phyloP scores from a whole-genome alignment of 352 stramenopile species.

The Aphanomyces cochlioides region DNA sequence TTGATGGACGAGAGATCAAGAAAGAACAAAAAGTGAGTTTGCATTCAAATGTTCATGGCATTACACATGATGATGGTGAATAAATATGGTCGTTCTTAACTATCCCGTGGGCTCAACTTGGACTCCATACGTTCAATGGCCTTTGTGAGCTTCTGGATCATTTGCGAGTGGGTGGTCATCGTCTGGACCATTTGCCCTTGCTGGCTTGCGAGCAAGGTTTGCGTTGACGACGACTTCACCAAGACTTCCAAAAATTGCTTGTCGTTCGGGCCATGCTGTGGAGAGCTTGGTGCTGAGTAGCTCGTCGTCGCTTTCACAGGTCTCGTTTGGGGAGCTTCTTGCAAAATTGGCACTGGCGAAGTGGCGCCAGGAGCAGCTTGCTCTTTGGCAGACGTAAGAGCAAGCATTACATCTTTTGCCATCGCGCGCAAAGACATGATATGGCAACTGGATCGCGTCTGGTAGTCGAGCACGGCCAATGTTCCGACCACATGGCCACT shows the following conservation, averaged over 20 bases:
- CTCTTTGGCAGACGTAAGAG: background rate
- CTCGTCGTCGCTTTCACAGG: background rate
- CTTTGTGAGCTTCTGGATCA: constrained; percentile 7
- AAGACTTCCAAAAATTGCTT: constrained; percentile 6
- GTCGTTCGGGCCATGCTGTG: too few relatives aligned
- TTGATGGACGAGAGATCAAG: too few relatives aligned
- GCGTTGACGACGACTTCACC: constrained; percentile 1
- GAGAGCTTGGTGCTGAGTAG: background rate
- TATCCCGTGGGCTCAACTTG: constrained; percentile 5
- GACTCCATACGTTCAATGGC: constrained; percentile 27
- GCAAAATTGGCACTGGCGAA: constrained; percentile 5
- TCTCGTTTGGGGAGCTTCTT: background rate
- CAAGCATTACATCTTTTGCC: constrained; percentile 3
- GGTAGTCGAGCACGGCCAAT: constrained; percentile 10
- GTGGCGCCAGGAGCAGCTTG: background rate
- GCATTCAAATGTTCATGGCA: too few relatives aligned
- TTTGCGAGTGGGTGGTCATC: constrained; percentile 8
- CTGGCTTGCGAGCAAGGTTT: constrained; percentile 8
- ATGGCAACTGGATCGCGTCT: background rate
- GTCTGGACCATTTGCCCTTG: constrained; percentile 13
- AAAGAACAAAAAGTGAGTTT: too few relatives aligned
- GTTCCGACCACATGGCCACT: constrained; percentile 7
- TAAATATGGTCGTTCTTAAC: constrained; percentile 3
- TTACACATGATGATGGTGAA: background rate
- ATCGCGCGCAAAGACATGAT: background rate